Evolutionary conservation across 106 monocot genomes (phyloP).

Genomic region (Dendrobium chrysotoxum): DNA sequence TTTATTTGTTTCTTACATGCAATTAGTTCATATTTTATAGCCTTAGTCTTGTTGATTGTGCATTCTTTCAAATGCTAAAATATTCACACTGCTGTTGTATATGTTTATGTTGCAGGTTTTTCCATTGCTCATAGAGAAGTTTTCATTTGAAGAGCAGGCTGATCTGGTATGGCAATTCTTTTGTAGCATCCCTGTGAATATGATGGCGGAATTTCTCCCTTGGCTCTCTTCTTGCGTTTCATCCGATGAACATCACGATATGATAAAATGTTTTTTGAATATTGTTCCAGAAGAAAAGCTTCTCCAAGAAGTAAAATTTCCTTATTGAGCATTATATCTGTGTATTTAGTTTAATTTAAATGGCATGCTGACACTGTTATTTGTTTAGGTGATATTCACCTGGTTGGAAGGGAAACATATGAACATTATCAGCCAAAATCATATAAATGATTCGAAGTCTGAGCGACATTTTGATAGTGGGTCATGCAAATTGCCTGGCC

Average conservation of each 20-base stretch:
- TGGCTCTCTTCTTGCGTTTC: conserved; percentile 87
- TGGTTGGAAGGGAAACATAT: conserved; percentile 74
- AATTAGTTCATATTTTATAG: not conserved
- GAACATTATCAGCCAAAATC: conserved; percentile 1
- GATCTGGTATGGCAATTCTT: conserved; percentile 93
- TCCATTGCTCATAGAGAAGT: conserved; percentile 89
- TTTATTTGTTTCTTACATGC: not conserved
- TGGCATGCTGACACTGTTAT: not conserved
- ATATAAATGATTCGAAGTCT: conserved; percentile 5
- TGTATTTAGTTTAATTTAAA: not conserved
- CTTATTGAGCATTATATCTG: not conserved
- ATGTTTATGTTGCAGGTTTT: conserved; percentile 55
- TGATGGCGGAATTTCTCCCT: conserved; percentile 84
- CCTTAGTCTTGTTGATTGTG: not conserved
- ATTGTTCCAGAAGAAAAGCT: conserved; percentile 89
- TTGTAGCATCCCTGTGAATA: conserved; percentile 96
- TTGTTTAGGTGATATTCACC: conserved; percentile 35
- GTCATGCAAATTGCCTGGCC: conserved; percentile 4
- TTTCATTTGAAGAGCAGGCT: conserved; percentile 92
- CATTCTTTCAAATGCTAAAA: not conserved
- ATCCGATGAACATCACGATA: conserved; percentile 72
- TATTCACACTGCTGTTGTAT: not conserved
- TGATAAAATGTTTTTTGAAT: conserved; percentile 71
- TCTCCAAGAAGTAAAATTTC: conserved; percentile 68
- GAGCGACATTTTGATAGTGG: conserved; percentile 9